A percentile compares a stretch with the other conserved stretches of the same genome.
These are phyloP conservation scores for Neodidymelliopsis sp. DNA, from an alignment of 2,329 filamentous ascomycete species.

Conservation along the genomic window DNA sequence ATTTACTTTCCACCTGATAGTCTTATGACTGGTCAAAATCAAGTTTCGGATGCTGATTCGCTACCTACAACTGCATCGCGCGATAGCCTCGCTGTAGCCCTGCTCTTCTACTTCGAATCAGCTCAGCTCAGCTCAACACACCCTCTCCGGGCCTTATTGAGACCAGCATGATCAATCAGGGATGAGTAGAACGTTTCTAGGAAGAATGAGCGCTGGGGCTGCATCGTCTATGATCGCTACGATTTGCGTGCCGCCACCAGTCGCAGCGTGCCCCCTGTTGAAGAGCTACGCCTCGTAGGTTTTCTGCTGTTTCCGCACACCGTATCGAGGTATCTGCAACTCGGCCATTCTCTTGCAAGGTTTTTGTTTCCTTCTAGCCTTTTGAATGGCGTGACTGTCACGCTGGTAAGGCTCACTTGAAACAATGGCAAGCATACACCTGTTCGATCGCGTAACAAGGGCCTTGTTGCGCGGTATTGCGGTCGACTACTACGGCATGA, in stretches of 20 bases:
- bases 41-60: conserved; percentile 32
- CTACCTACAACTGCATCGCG: conserved; percentile 22
- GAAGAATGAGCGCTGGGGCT: background rate
- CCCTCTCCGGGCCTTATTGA: conserved; percentile 1
- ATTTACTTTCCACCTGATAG: conserved; percentile 37
- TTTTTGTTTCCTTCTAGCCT: background rate
- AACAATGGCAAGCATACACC: conserved; percentile 12
- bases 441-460: background rate
- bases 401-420: background rate
- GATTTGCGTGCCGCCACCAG: background rate
- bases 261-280: background rate
- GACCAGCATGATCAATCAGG: background rate
- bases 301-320: background rate
- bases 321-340: conserved; percentile 4
- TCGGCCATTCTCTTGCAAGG: background rate
- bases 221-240: background rate
- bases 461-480: background rate
- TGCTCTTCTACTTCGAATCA: conserved; percentile 27
- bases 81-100: conserved; percentile 33
- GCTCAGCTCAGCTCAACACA: conserved; percentile 15
- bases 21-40: conserved; percentile 15
- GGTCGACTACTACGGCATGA: conserved; percentile 4
- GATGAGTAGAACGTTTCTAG: background rate
- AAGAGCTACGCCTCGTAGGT: background rate
- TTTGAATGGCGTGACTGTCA: conserved; percentile 1